phyloP scores from a whole-genome alignment of 108 stramenopile species.

The Conticribra guillardii region DNA sequence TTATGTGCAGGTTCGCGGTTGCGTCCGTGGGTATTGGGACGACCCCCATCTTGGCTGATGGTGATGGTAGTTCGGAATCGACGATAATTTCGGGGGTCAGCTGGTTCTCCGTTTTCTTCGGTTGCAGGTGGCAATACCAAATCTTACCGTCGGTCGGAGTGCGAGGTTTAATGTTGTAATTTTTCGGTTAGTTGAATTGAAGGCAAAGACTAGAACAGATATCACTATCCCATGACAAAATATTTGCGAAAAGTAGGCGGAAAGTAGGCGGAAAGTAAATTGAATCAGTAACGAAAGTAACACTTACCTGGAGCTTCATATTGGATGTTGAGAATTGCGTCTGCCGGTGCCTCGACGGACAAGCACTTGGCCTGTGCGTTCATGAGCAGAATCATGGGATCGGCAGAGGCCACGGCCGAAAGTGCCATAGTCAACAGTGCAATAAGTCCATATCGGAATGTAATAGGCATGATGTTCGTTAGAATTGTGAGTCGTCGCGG shows the following conservation, averaged over 20 bases:
- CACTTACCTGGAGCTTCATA: slow-evolving; percentile 58
- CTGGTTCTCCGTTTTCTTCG: slow-evolving; percentile 30
- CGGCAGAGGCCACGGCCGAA: slow-evolving; percentile 23
- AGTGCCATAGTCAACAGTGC: slow-evolving; percentile 13
- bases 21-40: slow-evolving; percentile 42
- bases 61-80: slow-evolving; percentile 40
- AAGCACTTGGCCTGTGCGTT: slow-evolving; percentile 59
- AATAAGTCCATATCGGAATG: slow-evolving; percentile 4
- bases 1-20: slow-evolving; percentile 11
- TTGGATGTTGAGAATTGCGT: slow-evolving; percentile 51
- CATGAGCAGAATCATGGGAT: slow-evolving; percentile 51
- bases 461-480: slow-evolving; percentile 14
- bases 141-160: too few relatives aligned
- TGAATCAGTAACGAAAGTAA: slow-evolving; percentile 14
- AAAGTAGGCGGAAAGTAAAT: not conserved
- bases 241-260: not conserved
- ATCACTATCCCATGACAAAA: too few relatives aligned
- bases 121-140: slow-evolving; percentile 35
- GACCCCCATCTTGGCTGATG: slow-evolving; percentile 25
- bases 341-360: slow-evolving; percentile 56
- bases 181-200: too few relatives aligned
- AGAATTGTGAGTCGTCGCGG: not conserved
- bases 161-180: too few relatives aligned
- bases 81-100: slow-evolving; percentile 34
- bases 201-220: not conserved